A percentile compares a stretch with the other conserved stretches of the same genome.
These are phyloP conservation scores for Haplosporangium gracile DNA, from an alignment of 192 early-diverging fungal genomes.

Conservation along the genomic window DNA sequence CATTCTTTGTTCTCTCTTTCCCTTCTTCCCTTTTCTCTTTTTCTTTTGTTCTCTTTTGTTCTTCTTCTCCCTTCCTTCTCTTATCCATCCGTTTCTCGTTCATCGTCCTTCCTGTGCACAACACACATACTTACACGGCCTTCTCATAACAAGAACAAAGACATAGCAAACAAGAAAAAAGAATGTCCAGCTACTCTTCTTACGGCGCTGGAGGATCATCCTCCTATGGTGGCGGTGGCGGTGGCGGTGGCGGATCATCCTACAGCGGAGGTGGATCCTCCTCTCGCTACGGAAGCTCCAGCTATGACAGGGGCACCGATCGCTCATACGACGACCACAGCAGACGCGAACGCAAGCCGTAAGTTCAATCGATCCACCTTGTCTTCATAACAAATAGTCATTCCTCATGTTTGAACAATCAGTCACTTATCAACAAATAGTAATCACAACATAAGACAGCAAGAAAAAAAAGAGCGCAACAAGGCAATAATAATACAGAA, in stretches of 20 bases:
- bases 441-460: too few species aligned
- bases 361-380: constrained; percentile 15
- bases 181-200: constrained; percentile 45
- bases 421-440: too few species aligned
- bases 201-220: constrained; percentile 37
- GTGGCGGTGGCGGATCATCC: constrained; percentile 8
- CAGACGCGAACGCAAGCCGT: constrained; percentile 74
- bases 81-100: neutral
- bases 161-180: neutral
- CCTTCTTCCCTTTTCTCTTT: neutral
- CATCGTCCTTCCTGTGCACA: neutral
- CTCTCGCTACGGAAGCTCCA: constrained; percentile 27
- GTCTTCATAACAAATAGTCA: neutral
- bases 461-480: too few species aligned
- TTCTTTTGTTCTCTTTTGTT: constrained; percentile 14
- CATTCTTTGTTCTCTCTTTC: neutral
- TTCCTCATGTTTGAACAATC: too few species aligned
- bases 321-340: constrained; percentile 74
- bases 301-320: constrained; percentile 66
- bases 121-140: neutral
- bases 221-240: constrained; percentile 30
- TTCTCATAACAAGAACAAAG: neutral
- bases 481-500: too few species aligned
- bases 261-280: constrained; percentile 35
- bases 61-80: neutral